Conservation (phyloP, 2,329 filamentous ascomycete species). For the Parafenestella ontariensis region DNA sequence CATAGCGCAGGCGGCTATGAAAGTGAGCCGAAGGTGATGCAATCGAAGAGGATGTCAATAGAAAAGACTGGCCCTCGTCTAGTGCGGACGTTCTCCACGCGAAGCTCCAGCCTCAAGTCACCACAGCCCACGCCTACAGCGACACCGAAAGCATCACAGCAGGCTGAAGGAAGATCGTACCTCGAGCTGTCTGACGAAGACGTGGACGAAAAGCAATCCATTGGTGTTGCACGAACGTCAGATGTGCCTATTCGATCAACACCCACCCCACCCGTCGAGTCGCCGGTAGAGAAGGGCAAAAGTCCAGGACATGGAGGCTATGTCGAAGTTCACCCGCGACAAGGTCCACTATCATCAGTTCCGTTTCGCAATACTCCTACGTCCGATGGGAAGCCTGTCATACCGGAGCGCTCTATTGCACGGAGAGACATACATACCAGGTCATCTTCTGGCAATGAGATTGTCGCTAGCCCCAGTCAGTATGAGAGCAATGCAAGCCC, state of each 20-base stretch:
- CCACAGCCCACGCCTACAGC: slow-evolving; percentile 25
- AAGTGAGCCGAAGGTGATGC: slow-evolving; percentile 38
- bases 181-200: slow-evolving; percentile 40
- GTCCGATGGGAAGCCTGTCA: slow-evolving; percentile 27
- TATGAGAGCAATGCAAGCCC: slow-evolving; percentile 16
- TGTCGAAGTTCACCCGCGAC: slow-evolving; percentile 38
- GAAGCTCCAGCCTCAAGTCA: slow-evolving; percentile 37
- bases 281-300: slow-evolving; percentile 19
- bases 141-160: slow-evolving; percentile 20
- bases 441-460: slow-evolving; percentile 14
- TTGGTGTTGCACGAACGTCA: slow-evolving; percentile 54
- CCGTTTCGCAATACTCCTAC: slow-evolving; percentile 35
- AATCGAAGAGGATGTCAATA: slow-evolving; percentile 47
- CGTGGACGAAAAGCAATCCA: slow-evolving; percentile 34
- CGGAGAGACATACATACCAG: slow-evolving; percentile 28
- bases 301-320: slow-evolving; percentile 30
- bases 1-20: slow-evolving; percentile 29
- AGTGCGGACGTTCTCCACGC: slow-evolving; percentile 44
- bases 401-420: slow-evolving; percentile 28
- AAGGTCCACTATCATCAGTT: slow-evolving; percentile 28
- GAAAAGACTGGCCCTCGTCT: slow-evolving; percentile 41
- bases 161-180: slow-evolving; percentile 33
- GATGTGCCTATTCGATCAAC: slow-evolving; percentile 45
- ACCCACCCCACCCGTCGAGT: slow-evolving; percentile 34
- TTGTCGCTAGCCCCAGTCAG: slow-evolving; percentile 4